Percentiles rank a stretch among this genome's conserved stretches.
Conservation (phyloP, 768 basidiomycete genomes). For the Suillus subalutaceus region DNA sequence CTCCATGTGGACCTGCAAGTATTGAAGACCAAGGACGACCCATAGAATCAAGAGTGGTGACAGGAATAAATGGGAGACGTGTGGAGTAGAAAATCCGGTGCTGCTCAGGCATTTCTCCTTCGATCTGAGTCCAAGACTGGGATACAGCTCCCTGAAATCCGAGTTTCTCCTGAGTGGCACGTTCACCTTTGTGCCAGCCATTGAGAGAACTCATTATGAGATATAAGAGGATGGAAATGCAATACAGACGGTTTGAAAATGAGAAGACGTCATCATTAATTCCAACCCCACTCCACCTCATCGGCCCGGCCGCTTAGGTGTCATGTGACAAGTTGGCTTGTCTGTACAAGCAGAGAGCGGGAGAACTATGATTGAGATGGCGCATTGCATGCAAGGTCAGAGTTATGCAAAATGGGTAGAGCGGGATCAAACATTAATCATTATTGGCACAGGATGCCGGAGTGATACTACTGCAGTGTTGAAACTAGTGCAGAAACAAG, state of each 20-base stretch:
- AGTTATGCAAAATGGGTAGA: not conserved
- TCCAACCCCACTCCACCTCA: not conserved
- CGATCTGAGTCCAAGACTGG: constrained; percentile 42
- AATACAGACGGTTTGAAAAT: not conserved
- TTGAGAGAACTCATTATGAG: constrained; percentile 28
- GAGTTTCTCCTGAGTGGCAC: constrained; percentile 49
- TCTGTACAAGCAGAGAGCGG: not conserved
- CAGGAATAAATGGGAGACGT: constrained; percentile 54
- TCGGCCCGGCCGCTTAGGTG: not conserved
- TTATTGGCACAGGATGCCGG: not conserved
- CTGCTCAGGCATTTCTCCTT: constrained; percentile 50
- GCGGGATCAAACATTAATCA: not conserved
- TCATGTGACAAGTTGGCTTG: not conserved
- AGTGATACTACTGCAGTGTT: not conserved
- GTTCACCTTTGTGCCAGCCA: constrained; percentile 54
- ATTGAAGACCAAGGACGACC: constrained; percentile 65
- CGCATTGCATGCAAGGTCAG: not conserved
- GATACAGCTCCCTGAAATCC: constrained; percentile 42
- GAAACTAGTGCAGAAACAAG: not conserved
- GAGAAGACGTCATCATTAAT: not conserved
- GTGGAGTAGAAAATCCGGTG: constrained; percentile 54
- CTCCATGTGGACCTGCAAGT: constrained; percentile 46
- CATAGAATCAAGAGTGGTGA: constrained; percentile 53
- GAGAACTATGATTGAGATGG: not conserved
- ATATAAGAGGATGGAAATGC: not conserved